Evolutionary conservation across 495 filamentous ascomycete species (phyloP), one percentile per base, ranked within the genome.

Genomic region (Lindgomyces ingoldianus): DNA sequence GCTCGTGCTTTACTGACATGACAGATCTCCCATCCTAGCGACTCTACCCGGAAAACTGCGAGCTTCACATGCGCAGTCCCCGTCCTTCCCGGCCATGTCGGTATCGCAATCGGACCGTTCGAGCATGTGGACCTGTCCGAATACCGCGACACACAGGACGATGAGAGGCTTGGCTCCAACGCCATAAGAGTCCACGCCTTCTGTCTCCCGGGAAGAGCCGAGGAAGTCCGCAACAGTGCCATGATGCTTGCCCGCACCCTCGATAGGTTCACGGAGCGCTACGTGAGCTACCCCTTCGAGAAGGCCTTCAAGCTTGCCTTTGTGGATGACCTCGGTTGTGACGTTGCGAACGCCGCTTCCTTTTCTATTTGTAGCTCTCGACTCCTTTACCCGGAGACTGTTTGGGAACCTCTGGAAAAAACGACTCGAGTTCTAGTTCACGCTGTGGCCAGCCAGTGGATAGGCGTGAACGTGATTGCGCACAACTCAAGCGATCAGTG

Each of bases 21-120:
- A 50, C 62, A 83, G 74, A 86, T 88, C 50, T 75, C 85, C 12
- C 87, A 96, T 67, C 83, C 86, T 22, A 80, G 81, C 29, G 89
- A 97, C 64, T 74, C 87, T 33, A 86, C 81, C 21, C 91, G 89
- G 71, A 96, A 94, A 72, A 91, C 86, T 8, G 87, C 92, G 62
- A 89, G 88, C 0, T 99, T 98, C 70, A 83, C 83, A 26, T 85
- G 85, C 58, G 77, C 81, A 36, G 84, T 84, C 36, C 82, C 89
- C 25, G 83, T 94, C 1, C 85, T 91, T 3, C 85, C 93, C 3
- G 88, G 91, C 55, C 91, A 98, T 71, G 85, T 99, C 68, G 91
- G 91, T 1, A 93, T 99, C 73, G 89, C 89, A 11, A 83, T 97
- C 26, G 94, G 95, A 0, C 94, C 95, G 14, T 99, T 99, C 72